Conservation (phyloP, 306 rosid species). For the Begonia masoniana region DNA sequence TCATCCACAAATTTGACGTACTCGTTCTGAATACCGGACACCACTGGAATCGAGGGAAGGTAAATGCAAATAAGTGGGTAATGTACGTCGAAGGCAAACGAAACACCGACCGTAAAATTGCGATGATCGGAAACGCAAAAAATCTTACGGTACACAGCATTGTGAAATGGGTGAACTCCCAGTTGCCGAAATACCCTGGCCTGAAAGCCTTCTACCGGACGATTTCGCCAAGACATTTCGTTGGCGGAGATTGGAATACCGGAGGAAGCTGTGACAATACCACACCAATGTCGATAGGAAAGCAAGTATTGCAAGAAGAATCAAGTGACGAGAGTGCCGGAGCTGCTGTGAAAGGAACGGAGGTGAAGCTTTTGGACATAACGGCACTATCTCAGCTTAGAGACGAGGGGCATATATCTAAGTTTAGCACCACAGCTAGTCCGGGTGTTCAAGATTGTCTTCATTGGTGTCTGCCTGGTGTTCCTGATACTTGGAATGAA, state of each 20-base stretch:
- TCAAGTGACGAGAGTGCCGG: slow-evolving; percentile 66
- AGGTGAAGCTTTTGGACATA: slow-evolving; percentile 60
- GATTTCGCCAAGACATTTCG: slow-evolving; percentile 74
- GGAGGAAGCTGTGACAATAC: slow-evolving; percentile 73
- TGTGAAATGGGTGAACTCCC: slow-evolving; percentile 62
- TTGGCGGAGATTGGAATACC: slow-evolving; percentile 80
- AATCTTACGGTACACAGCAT: slow-evolving; percentile 51
- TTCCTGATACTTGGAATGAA: slow-evolving; percentile 93
- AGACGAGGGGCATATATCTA: slow-evolving; percentile 84
- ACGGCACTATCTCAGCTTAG: slow-evolving; percentile 72
- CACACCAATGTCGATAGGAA: slow-evolving; percentile 48
- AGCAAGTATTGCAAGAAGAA: slow-evolving; percentile 42
- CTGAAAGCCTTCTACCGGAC: slow-evolving; percentile 84
- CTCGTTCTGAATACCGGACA: slow-evolving; percentile 93
- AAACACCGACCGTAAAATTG: slow-evolving; percentile 27
- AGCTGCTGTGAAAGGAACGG: slow-evolving; percentile 56
- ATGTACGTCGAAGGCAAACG: slow-evolving; percentile 62
- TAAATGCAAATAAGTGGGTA: slow-evolving; percentile 64
- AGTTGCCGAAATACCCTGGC: slow-evolving; percentile 43
- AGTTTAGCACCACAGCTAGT: slow-evolving; percentile 37
- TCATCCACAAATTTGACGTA: slow-evolving; percentile 48
- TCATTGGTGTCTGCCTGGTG: slow-evolving; percentile 93
- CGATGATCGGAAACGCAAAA: slow-evolving; percentile 40
- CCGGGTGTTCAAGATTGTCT: slow-evolving; percentile 57
- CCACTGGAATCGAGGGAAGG: slow-evolving; percentile 86